Base-by-base conservation (phyloP, 192 early-diverging fungal genomes). In the Entomortierella parvispora region DNA sequence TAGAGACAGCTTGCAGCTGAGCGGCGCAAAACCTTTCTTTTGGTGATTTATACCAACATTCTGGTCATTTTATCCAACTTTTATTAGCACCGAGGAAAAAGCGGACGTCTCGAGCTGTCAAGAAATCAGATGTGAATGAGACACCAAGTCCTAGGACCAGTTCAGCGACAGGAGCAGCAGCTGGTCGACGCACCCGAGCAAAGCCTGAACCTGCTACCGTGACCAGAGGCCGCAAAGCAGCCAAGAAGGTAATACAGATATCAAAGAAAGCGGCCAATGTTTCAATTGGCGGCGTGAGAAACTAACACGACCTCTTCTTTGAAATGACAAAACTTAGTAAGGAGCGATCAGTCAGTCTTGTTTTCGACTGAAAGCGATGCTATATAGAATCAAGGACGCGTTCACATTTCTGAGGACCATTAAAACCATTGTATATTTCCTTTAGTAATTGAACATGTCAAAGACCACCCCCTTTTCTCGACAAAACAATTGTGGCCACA, bases 71-170 rank as follows among this genome's bases (percentile, higher is more conserved):
- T n/a, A n/a, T n/a, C n/a, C n/a, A n/a, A n/a, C n/a, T n/a, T n/a
- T n/a, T n/a, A n/a, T 4, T 58, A 76, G 74, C 37, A 47, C 74
- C 65, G 52, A 68, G 49, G 55, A 77, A 77, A n/a, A 59, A 55
- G 15, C 58, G 74, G 22, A 58, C 65, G 1, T 77, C 74, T 5
- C 28, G 74, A 47, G 51, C 74, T 14, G 46, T 61, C 4, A 77
- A 77, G 42, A 77, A 77, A 29, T 77, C 74, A 1, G 74, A 77
- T 43, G 42, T 77, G n/a, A 77, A 77, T 44, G 74, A 77, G 47
- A 77, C 66, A 12, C 46, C 74, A 12, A 77, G 74, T 47, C 74
- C 74, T 61, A 62, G 74, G 66, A 68, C 65, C 1, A 63, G 64
- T 5, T 32, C 37, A 18, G 37, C 71, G 9, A 42, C 63, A 40